These are phyloP conservation scores for Mortierella alpina DNA, from an alignment of 192 early-diverging fungal genomes.

Conservation along the genomic window DNA sequence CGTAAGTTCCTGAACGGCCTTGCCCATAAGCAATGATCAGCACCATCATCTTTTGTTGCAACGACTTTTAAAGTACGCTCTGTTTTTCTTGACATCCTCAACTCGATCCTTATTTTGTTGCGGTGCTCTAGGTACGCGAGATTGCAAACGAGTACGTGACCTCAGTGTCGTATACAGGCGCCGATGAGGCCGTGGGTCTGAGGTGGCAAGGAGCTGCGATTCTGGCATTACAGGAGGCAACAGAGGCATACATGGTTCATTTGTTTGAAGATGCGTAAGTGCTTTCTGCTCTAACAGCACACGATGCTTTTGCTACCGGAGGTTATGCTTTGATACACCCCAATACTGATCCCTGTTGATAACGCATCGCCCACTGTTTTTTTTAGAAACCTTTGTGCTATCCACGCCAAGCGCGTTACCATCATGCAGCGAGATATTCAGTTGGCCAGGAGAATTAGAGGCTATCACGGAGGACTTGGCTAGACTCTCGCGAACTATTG, in stretches of 20 bases:
- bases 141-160: conserved; percentile 66
- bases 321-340: not conserved
- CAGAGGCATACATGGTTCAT: conserved; percentile 86
- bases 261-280: conserved; percentile 89
- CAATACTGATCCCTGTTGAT: too few relatives aligned
- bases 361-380: too few relatives aligned
- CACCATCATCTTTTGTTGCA: not conserved
- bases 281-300: conserved; percentile 6
- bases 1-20: conserved; percentile 55
- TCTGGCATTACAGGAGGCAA: conserved; percentile 82
- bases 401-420: conserved; percentile 95
- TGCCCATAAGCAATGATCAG: not conserved
- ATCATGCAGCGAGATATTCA: conserved; percentile 94
- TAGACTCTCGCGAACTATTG: not conserved
- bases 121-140: conserved; percentile 64
- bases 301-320: not conserved
- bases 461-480: conserved; percentile 81
- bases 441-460: conserved; percentile 88
- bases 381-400: conserved; percentile 85
- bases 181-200: conserved; percentile 43
- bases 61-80: too few relatives aligned
- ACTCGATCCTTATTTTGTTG: not conserved
- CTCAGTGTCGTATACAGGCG: conserved; percentile 51
- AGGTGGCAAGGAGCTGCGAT: conserved; percentile 85
- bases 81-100: not conserved